Evolutionary conservation across 352 stramenopile genomes (phyloP).

Genomic region (Pelagophyceae sp.): DNA sequence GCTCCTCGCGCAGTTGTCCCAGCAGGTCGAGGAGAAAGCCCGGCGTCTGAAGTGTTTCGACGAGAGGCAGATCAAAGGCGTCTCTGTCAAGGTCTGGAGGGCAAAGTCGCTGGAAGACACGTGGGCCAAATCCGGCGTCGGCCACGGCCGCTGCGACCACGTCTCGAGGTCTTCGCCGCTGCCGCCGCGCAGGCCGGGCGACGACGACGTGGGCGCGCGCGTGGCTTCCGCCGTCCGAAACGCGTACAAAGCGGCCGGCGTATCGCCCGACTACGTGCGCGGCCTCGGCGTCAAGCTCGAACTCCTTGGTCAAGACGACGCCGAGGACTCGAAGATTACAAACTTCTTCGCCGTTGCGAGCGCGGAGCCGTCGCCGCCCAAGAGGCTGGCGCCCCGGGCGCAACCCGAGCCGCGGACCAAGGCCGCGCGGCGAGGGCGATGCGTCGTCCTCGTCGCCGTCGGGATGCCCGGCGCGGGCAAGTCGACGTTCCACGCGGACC

Average conservation of each 20-base stretch:
- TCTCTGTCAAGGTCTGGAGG: slow-evolving; percentile 5
- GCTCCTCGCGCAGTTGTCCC: not conserved
- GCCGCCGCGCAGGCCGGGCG: not conserved
- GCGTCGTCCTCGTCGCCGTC: slow-evolving; percentile 9
- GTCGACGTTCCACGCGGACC: not conserved
- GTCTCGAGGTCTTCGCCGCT: not conserved
- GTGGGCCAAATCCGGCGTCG: not conserved
- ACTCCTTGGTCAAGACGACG: not conserved
- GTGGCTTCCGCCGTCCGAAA: not conserved
- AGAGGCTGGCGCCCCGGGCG: not conserved
- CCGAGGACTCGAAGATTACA: not conserved
- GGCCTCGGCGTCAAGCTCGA: slow-evolving; percentile 1
- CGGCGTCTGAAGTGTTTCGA: not conserved
- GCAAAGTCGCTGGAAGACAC: not conserved
- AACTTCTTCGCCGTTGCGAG: not conserved
- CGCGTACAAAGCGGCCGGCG: not conserved
- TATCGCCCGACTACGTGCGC: not conserved
- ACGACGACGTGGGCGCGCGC: not conserved
- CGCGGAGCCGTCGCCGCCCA: not conserved
- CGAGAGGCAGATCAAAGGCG: not conserved
- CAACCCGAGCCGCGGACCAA: not conserved
- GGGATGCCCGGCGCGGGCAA: slow-evolving; percentile 2
- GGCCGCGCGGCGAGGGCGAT: not conserved
- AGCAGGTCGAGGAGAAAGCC: not conserved
- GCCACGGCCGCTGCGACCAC: slow-evolving; percentile 15